Evolutionary conservation across 169 alveolate genomes (phyloP), one percentile per base, ranked within the genome.

Genomic region (Theileria equi): DNA sequence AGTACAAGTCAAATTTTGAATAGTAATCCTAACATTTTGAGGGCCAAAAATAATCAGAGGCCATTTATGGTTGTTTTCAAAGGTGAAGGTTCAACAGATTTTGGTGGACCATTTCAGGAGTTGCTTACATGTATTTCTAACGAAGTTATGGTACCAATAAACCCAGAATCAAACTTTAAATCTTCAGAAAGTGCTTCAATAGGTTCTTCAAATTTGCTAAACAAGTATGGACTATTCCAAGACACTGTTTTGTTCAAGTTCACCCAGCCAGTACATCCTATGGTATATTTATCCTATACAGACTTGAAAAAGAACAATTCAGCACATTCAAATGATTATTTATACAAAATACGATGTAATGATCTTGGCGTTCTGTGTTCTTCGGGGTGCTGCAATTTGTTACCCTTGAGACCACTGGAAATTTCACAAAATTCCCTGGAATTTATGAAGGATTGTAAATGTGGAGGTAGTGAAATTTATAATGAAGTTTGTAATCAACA

Each of bases 61-160:
- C 97, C 97, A n/a, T 92, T 92, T 65, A 89, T 92, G 90, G 94
- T 92, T 16, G 94, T 91, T 13, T 91, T 92, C 69, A 68, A 84
- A 26, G 97, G 97, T 31, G 97, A 92, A 65, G 96, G 97, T 19
- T 92, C 96, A 17, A 90, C 97, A 0, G 97, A 92, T 66, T 92
- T 92, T 53, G 97, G 97, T 13, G 97, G 97, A 0, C 97, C 97
- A 21, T 92, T 92, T 66, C 97, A 92, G 69, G 97, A 92, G 72
- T 83, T 89, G 44, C 83, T 92, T 28, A 88, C 95, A 3, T 88
- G 93, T 40, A 80, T 92, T 3, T 88, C 93, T 16, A 88, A 88
- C 61, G 97, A 92, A 80, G 91, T 92, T 29, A 92, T 92, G 96
- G 87, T 83, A 5, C 80, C 88, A 36, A 61, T 88, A 29, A 48